phyloP scores from a whole-genome alignment of 164 flowering plant genomes.

The Piper betle region DNA sequence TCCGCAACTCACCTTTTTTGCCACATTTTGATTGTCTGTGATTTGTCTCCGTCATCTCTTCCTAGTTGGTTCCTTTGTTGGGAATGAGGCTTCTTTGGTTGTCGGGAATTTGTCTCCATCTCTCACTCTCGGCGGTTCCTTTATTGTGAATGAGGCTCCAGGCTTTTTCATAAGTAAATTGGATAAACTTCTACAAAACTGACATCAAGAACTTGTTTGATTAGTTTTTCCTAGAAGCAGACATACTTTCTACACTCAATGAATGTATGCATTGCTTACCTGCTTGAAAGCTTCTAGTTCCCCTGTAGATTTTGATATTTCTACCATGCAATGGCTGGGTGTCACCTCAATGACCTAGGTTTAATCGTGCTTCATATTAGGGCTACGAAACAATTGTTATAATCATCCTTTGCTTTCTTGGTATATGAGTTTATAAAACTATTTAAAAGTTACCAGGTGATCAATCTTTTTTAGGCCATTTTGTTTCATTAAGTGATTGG shows the following conservation, averaged over 20 bases:
- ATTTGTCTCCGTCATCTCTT: not conserved
- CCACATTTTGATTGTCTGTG: slow-evolving; percentile 17
- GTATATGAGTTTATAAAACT: too few species aligned
- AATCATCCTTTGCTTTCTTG: too few species aligned
- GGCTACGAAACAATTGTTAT: not conserved
- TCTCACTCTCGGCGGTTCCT: slow-evolving; percentile 2
- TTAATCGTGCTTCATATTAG: not conserved
- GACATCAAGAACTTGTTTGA: slow-evolving; percentile 4
- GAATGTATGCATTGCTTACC: slow-evolving; percentile 19
- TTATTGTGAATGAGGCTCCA: slow-evolving; percentile 4
- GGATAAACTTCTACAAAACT: slow-evolving; percentile 69
- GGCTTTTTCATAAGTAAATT: slow-evolving; percentile 31
- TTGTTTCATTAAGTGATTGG: too few species aligned
- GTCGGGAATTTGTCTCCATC: slow-evolving; percentile 6
- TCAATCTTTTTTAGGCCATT: too few species aligned
- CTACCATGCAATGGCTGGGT: slow-evolving; percentile 59
- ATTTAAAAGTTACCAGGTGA: too few species aligned
- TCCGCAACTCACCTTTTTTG: slow-evolving; percentile 10
- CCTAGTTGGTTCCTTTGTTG: slow-evolving; percentile 1
- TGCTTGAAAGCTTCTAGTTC: slow-evolving; percentile 36
- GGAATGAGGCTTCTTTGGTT: slow-evolving; percentile 5
- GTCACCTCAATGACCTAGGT: slow-evolving; percentile 61
- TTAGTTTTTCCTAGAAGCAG: not conserved
- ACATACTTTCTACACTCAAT: too few species aligned
- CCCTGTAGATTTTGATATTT: slow-evolving; percentile 60